A percentile compares a stretch with the other conserved stretches of the same genome.
These are phyloP conservation scores for Diplosphaera chodatii DNA, from an alignment of 139 green algal genomes.

Conservation along the genomic window DNA sequence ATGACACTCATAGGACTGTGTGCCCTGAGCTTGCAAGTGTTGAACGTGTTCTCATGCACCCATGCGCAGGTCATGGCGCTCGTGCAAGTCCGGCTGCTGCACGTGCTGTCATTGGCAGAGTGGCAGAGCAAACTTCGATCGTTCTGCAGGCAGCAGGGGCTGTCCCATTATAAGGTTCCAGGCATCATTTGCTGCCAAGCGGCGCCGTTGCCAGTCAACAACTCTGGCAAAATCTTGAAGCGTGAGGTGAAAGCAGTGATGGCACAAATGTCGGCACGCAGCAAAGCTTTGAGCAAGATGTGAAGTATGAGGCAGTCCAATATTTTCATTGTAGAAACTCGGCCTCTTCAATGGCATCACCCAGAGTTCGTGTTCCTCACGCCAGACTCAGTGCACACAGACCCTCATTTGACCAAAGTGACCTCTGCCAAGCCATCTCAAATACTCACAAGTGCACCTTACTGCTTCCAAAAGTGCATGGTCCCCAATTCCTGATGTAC, in stretches of 20 bases:
- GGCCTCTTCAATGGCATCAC: no score
- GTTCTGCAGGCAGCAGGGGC: slow-evolving; percentile 8
- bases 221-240: slow-evolving; percentile 67
- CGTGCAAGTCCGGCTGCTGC: neutral
- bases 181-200: slow-evolving; percentile 16
- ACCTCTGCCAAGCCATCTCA: no score
- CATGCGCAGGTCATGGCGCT: neutral
- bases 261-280: neutral
- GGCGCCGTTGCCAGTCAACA: slow-evolving; percentile 43
- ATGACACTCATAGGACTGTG: no score
- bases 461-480: no score
- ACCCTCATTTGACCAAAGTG: no score
- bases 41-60: no score
- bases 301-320: neutral
- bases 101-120: no score
- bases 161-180: slow-evolving; percentile 67
- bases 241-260: slow-evolving; percentile 26
- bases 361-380: no score
- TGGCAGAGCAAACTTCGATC: neutral
- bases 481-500: no score
- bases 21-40: no score
- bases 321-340: neutral
- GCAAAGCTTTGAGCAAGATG: neutral
- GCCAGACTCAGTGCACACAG: no score
- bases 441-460: no score